phyloP scores from a whole-genome alignment of 1,284 basidiomycete species.

The Ceratorhiza oryzae-sativae region DNA sequence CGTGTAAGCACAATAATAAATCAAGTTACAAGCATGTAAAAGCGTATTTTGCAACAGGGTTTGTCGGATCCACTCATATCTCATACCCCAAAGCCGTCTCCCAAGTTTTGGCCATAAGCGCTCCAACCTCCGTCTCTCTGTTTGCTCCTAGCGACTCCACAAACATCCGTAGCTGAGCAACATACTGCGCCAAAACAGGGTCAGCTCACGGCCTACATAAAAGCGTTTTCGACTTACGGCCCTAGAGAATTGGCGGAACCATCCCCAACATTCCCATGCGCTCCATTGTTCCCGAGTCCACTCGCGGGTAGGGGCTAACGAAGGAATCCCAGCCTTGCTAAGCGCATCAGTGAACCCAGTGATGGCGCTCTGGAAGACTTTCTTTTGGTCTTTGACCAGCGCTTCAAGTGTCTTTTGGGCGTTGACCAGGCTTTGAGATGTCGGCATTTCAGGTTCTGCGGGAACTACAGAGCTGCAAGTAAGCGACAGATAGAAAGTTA shows the following conservation, averaged over 20 bases:
- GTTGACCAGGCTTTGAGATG: conserved; percentile 67
- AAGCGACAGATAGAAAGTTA: background rate
- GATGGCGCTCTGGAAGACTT: conserved; percentile 68
- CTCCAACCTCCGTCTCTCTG: conserved; percentile 22
- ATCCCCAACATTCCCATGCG: conserved; percentile 83
- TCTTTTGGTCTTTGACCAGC: conserved; percentile 75
- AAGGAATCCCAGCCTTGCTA: conserved; percentile 55
- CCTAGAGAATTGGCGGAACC: conserved; percentile 86
- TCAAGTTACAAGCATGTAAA: conserved; percentile 28
- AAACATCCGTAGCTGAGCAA: conserved; percentile 30
- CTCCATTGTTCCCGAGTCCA: conserved; percentile 71
- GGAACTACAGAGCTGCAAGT: background rate
- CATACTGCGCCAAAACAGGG: conserved; percentile 9
- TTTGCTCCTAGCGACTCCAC: conserved; percentile 1
- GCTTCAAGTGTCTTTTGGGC: conserved; percentile 76
- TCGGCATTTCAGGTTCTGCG: conserved; percentile 53
- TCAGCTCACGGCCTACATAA: background rate
- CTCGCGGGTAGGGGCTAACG: conserved; percentile 64
- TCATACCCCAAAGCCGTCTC: conserved; percentile 29
- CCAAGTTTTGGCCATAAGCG: conserved; percentile 31
- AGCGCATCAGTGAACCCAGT: conserved; percentile 74
- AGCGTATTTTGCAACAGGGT: background rate
- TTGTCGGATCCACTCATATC: background rate
- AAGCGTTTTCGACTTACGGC: conserved; percentile 58
- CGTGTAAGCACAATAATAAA: conserved; percentile 8